These are phyloP conservation scores for Lodderomyces beijingensis DNA, from an alignment of 1,139 yeast genomes.

Conservation along the genomic window DNA sequence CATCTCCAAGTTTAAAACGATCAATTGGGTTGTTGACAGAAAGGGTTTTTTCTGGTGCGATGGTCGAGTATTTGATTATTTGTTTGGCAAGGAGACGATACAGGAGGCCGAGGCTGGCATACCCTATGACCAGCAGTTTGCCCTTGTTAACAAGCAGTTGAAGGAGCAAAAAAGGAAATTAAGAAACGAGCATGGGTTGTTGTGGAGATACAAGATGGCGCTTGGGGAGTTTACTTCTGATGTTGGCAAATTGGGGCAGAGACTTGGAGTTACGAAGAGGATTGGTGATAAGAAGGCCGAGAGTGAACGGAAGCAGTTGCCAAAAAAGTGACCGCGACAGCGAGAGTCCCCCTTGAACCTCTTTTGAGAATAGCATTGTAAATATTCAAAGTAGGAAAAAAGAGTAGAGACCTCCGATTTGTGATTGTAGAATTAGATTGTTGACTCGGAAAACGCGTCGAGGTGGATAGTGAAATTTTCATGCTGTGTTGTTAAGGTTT, in stretches of 20 bases:
- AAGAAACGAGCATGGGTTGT: conserved; percentile 35
- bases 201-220: conserved; percentile 38
- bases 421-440: no score
- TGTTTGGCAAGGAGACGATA: conserved; percentile 74
- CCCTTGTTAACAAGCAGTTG: conserved; percentile 37
- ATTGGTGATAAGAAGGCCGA: conserved; percentile 1
- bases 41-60: conserved; percentile 90
- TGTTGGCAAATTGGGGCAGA: conserved; percentile 14
- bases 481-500: no score
- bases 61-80: conserved; percentile 75
- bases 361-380: no score
- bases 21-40: conserved; percentile 78
- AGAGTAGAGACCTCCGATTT: no score
- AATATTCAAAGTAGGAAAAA: no score
- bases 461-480: no score
- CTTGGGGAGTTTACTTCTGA: conserved; percentile 33
- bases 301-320: no score
- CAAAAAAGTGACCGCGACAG: no score
- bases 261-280: conserved; percentile 1
- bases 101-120: conserved; percentile 75
- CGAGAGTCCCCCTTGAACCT: no score
- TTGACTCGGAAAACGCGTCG: no score
- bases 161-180: conserved; percentile 37
- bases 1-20: conserved; percentile 24
- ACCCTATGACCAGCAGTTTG: conserved; percentile 57